Evolutionary conservation across 805 yeast species (phyloP), one percentile per base, ranked within the genome.

Genomic region (Metschnikowia dekortorum): DNA sequence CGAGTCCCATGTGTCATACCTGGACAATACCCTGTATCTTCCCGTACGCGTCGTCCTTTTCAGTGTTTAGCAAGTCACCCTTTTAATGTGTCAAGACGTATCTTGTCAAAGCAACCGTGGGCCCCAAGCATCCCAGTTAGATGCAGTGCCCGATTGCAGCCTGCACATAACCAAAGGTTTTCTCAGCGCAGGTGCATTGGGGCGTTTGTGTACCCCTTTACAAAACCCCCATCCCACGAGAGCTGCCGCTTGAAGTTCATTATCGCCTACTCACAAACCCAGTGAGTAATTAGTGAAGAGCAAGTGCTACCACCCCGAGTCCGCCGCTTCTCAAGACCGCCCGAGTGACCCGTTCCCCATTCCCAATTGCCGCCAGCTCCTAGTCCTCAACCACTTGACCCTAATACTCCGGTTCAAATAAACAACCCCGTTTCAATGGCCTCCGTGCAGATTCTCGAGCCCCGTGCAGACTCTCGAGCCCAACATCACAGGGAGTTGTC

Each of bases 181-280:
- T 52, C 36, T 33, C 36, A 33, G 14, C 11, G 16, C 16, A 6
- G 18, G 6, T 33, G 14, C 8, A 8, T n/a, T 9, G 11, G 4
- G n/a, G 7, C 6, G 1, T 8, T 39, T 28, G 18, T 39, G 34
- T 39, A 39, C 33, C 28, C 30, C 16, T 13, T 10, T 22, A 29
- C 46, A 28, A 6, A 44, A 34, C n/a, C 40, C 48, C 40, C 44
- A 31, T 49, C 48, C 39, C 41, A 74, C 79, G 79, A 70, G 79
- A 74, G 79, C 79, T 74, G 79, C 79, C 79, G 79, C 76, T 65
- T 74, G 77, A 62, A 60, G 70, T 33, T 55, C 62, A 46, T 52
- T 53, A 47, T 48, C 47, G 42, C 8, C 44, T 58, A 62, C 76
- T 72, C 76, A 65, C 73, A 35, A n/a, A 47, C 46, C 39, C 50